These are phyloP conservation scores for Pugionium dolabratum DNA, from an alignment of 345 rosid species.

Conservation along the genomic window DNA sequence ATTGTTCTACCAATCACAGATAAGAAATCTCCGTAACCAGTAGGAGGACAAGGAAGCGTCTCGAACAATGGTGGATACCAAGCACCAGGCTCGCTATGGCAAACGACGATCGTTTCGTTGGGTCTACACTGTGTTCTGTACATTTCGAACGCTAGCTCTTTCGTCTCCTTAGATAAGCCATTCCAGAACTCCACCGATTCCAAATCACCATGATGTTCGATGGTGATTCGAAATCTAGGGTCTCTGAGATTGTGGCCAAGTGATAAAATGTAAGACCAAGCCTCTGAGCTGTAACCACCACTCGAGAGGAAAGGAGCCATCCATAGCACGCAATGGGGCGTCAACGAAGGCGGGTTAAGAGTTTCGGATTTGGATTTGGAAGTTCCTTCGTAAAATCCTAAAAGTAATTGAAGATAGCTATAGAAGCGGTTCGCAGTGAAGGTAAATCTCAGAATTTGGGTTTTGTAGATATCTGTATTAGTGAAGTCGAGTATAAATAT, in stretches of 20 bases:
- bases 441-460: slow-evolving; percentile 43
- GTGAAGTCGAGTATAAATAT: slow-evolving; percentile 44
- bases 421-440: slow-evolving; percentile 39
- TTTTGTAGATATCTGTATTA: slow-evolving; percentile 43
- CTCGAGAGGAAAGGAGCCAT: slow-evolving; percentile 94
- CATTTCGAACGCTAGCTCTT: slow-evolving; percentile 52
- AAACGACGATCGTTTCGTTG: slow-evolving; percentile 70
- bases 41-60: slow-evolving; percentile 77
- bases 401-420: slow-evolving; percentile 33
- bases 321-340: slow-evolving; percentile 72
- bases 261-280: slow-evolving; percentile 77
- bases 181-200: slow-evolving; percentile 67
- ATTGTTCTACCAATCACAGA: slow-evolving; percentile 79
- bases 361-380: slow-evolving; percentile 30
- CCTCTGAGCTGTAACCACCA: slow-evolving; percentile 93
- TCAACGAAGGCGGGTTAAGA: slow-evolving; percentile 20
- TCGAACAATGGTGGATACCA: slow-evolving; percentile 87
- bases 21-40: slow-evolving; percentile 52
- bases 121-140: slow-evolving; percentile 49
- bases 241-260: slow-evolving; percentile 43
- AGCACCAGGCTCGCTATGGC: slow-evolving; percentile 96
- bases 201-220: slow-evolving; percentile 78
- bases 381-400: slow-evolving; percentile 22
- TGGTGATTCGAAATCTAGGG: slow-evolving; percentile 56
- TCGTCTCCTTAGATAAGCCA: slow-evolving; percentile 57